phyloP scores from a whole-genome alignment of 352 stramenopile species.

The Phytophthora kernoviae region DNA sequence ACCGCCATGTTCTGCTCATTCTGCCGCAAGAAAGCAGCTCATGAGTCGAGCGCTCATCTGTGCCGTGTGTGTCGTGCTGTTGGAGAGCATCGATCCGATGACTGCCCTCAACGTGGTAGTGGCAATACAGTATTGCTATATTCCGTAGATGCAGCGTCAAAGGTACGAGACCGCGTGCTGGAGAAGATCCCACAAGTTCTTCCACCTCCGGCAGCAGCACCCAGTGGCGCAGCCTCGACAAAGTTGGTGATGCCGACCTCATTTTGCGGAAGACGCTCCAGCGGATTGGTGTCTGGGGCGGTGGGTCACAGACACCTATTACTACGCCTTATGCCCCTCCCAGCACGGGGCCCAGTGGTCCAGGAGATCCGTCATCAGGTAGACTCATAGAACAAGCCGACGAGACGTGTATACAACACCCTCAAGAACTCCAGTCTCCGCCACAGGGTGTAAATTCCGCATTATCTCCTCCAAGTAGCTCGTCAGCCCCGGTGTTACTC shows the following conservation, averaged over 20 bases:
- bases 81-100: conserved; percentile 62
- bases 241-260: conserved; percentile 73
- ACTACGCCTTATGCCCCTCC: conserved; percentile 68
- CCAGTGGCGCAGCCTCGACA: conserved; percentile 69
- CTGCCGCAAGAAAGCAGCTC: conserved; percentile 60
- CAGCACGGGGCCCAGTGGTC: conserved; percentile 11
- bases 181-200: conserved; percentile 64
- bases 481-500: conserved; percentile 22
- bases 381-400: conserved; percentile 2
- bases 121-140: conserved; percentile 61
- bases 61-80: conserved; percentile 63
- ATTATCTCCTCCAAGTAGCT: conserved; percentile 14
- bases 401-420: conserved; percentile 12
- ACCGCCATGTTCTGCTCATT: conserved; percentile 54
- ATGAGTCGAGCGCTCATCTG: conserved; percentile 59
- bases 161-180: conserved; percentile 60
- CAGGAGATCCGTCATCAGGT: conserved; percentile 2
- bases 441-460: conserved; percentile 5
- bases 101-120: conserved; percentile 46
- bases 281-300: conserved; percentile 78
- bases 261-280: conserved; percentile 74
- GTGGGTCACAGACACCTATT: conserved; percentile 81
- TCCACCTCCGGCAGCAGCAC: conserved; percentile 47
- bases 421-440: conserved; percentile 16
- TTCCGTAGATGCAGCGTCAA: conserved; percentile 69